Evolutionary conservation across 179 eudicot species (phyloP).

Genomic region (Beta lomatogona): DNA sequence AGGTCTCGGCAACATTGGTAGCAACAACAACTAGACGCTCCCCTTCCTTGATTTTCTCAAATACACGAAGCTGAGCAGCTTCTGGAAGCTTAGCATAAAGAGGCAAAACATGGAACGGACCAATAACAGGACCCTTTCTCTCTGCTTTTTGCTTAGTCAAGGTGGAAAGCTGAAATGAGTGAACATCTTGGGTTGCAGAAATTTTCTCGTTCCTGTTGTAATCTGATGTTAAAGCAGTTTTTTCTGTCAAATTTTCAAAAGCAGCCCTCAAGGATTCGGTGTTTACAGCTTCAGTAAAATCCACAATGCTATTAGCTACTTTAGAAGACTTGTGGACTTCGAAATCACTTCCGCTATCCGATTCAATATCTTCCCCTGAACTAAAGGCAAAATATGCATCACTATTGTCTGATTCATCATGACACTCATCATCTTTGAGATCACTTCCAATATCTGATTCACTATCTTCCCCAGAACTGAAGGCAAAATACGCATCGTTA

Average conservation of each 20-base stretch:
- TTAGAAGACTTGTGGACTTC: conserved; percentile 31
- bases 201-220: conserved; percentile 23
- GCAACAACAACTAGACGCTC: conserved; percentile 90
- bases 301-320: conserved; percentile 25
- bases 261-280: conserved; percentile 64
- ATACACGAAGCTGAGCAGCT: conserved; percentile 79
- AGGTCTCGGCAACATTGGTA: conserved; percentile 97
- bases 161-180: conserved; percentile 22
- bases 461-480: conserved; percentile 44
- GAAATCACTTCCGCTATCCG: conserved; percentile 47
- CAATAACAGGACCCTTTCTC: conserved; percentile 37
- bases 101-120: conserved; percentile 74
- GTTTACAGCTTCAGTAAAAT: conserved; percentile 34
- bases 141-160: conserved; percentile 21
- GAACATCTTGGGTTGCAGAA: conserved; percentile 25
- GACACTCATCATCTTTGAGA: conserved; percentile 14
- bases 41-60: conserved; percentile 62
- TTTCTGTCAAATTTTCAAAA: conserved; percentile 68
- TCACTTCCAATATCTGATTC: conserved; percentile 54
- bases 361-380: conserved; percentile 56
- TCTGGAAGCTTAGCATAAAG: conserved; percentile 98
- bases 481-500: too few species aligned
- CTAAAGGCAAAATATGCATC: conserved; percentile 43
- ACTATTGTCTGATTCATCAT: conserved; percentile 40
- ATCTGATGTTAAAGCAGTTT: conserved; percentile 29